Evolutionary conservation across 352 stramenopile species (phyloP), one percentile per base, ranked within the genome.

Genomic region (Pythium coloratum): DNA sequence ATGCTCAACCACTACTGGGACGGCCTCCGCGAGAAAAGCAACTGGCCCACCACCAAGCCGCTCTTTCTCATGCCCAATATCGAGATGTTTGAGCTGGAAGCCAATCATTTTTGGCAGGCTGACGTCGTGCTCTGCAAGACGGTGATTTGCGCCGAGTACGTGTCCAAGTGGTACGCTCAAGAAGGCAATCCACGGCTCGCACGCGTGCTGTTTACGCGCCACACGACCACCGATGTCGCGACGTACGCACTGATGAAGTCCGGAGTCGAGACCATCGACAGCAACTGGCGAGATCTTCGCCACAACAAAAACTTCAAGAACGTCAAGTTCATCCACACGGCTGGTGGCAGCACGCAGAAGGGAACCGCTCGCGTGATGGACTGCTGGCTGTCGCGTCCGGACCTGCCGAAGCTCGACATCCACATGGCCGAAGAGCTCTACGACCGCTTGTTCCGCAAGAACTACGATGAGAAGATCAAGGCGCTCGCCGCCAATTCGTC

Each of bases 101-200:
- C 70, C 1, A 38, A 66, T 3, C 68, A 90, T 53, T 85, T 87
- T 55, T 86, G 82, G 73, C 62, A 61, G 10, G 75, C 76, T 6
- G 74, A 90, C 55, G 74, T 70, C 2, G 72, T 93, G 44, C 56
- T 93, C 0, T 90, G 80, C 66, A 93, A 93, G 56, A 90, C 81
- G 0, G 54, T 61, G 6, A 40, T 84, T 13, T 88, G 78, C n/a
- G 72, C 70, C 13, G 61, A 71, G 18, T 74, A 80, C 34, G 44
- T 90, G 12, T 61, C 34, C n/a, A 67, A 66, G 26, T 92, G 83
- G 83, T 88, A 82, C 62, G 24, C 30, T 9, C 83, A 89, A 33
- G 67, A 91, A 32, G 79, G 80, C 6, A 90, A 91, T 32, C 78
- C 76, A 13, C 76, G 78, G 32, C 71, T 77, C 44, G 64, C 80